These are phyloP conservation scores for Sextonia rubra DNA, from an alignment of 164 flowering plant genomes.

Conservation along the genomic window DNA sequence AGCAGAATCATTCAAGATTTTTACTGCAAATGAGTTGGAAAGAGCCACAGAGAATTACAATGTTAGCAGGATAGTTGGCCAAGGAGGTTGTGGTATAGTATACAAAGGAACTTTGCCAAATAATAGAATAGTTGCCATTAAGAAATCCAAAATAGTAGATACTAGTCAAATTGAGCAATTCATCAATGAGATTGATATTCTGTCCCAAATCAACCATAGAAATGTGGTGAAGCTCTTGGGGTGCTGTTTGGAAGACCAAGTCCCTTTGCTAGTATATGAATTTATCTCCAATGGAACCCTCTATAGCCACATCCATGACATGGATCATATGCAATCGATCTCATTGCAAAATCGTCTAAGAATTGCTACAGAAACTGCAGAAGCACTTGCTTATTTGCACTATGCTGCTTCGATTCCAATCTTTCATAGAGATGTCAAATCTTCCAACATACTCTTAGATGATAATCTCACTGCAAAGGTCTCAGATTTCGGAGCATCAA, in stretches of 20 bases:
- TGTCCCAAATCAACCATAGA: conserved; percentile 21
- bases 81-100: conserved; percentile 20
- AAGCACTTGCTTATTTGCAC: conserved; percentile 38
- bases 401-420: conserved; percentile 36
- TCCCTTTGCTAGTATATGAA: conserved; percentile 27
- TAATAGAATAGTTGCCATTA: conserved; percentile 13
- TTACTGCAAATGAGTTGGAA: conserved; percentile 6
- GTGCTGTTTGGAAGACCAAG: conserved; percentile 26
- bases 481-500: conserved; percentile 24
- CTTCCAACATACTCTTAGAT: conserved; percentile 38
- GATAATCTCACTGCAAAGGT: conserved; percentile 32
- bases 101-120: conserved; percentile 17
- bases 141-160: conserved; percentile 22
- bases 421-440: conserved; percentile 38
- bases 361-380: conserved; percentile 41
- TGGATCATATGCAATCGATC: neutral
- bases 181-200: conserved; percentile 22
- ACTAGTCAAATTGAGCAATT: conserved; percentile 23
- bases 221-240: conserved; percentile 27
- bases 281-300: conserved; percentile 25
- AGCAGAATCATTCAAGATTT: conserved; percentile 1
- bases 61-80: conserved; percentile 8
- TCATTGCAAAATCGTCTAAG: conserved; percentile 26
- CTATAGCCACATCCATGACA: conserved; percentile 13
- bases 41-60: conserved; percentile 16